Base-by-base conservation (phyloP, 139 green algal genomes). In the Volvox africanus region DNA sequence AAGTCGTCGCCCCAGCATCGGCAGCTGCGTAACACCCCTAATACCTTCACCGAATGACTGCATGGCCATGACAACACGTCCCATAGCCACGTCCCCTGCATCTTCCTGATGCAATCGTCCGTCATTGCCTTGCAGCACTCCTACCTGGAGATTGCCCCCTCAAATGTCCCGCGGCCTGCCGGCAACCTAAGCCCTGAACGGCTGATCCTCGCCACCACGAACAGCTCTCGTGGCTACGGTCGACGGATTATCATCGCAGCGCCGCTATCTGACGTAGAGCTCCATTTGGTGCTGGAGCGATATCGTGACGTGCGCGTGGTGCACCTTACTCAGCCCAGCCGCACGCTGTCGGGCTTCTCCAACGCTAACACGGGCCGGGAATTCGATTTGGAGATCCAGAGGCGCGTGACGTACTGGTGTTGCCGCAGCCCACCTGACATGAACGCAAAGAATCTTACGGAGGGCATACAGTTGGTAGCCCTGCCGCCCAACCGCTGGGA, bases 361-460 rank as follows among this genome's bases (percentile, higher is more conserved):
- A 61, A 35, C 14, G 1, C 30, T 2, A 75, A 83, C 6, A 90
- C 86, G 50, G 1, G 17, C 20, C 20, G 3, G 30, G 36, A 86
- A 75, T 91, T 35, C 87, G 87, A 91, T 77, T n/a, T 2, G 9
- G 76, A 79, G 76, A 91, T 91, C 76, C 76, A 85, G 76, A 86
- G 77, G 76, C 44, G 21, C n/a, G 87, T 91, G n/a, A 68, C 87
- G 61, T 28, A 79, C 61, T 91, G 87, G 87, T 91, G 87, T 75
- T 91, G 87, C 87, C 76, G 87, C 16, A 86, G 61, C 61, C 87
- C 87, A 18, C 61, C 76, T 6, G 87, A 91, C 35, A 79, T 80
- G 87, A 28, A 14, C 16, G 16, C 28, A 30, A 30, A 28, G 20
- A 90, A 90, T 69, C 71, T 83, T 30, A 90, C 50, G 12, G 73